A percentile compares a stretch with the other conserved stretches of the same genome.
These are phyloP conservation scores for Penicillium malachiteum DNA, from an alignment of 495 filamentous ascomycete species.

Conservation along the genomic window DNA sequence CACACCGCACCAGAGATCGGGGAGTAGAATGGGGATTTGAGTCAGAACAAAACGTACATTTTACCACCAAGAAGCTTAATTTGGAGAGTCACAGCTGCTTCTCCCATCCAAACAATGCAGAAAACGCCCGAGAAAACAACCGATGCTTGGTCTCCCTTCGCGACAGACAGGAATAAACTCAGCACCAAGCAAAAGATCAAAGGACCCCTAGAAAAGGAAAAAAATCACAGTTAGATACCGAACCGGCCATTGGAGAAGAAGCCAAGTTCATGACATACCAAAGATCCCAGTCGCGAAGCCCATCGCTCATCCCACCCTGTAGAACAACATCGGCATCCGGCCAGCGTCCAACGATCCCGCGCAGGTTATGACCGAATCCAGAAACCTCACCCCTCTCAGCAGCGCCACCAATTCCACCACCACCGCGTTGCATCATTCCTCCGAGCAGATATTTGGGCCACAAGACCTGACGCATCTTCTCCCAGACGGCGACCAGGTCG, in stretches of 20 bases:
- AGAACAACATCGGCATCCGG: slow-evolving; percentile 69
- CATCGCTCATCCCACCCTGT: slow-evolving; percentile 80
- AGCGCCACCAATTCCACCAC: slow-evolving; percentile 67
- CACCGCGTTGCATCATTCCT: slow-evolving; percentile 60
- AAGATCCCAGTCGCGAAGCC: slow-evolving; percentile 92
- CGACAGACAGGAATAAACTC: slow-evolving; percentile 80
- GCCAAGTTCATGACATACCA: slow-evolving; percentile 54
- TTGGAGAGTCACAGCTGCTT: slow-evolving; percentile 96
- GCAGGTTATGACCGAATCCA: slow-evolving; percentile 60
- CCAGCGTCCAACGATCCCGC: slow-evolving; percentile 66
- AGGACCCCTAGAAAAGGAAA: slow-evolving; percentile 61
- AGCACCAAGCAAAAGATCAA: slow-evolving; percentile 88
- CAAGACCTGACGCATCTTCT: slow-evolving; percentile 97
- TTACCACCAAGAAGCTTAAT: slow-evolving; percentile 96
- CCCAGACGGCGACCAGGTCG: slow-evolving; percentile 90
- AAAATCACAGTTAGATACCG: background rate
- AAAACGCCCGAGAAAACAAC: slow-evolving; percentile 95
- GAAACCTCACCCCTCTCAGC: slow-evolving; percentile 64
- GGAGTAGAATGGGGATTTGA: background rate
- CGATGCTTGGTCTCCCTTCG: slow-evolving; percentile 72
- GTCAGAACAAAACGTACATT: slow-evolving; percentile 65
- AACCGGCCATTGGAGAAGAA: background rate
- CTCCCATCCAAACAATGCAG: slow-evolving; percentile 92
- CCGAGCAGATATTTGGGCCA: slow-evolving; percentile 93
- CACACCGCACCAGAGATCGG: background rate